Evolutionary conservation across 2,329 filamentous ascomycete genomes (phyloP), one percentile per base, ranked within the genome.

Genomic region (Akanthomyces muscarius): DNA sequence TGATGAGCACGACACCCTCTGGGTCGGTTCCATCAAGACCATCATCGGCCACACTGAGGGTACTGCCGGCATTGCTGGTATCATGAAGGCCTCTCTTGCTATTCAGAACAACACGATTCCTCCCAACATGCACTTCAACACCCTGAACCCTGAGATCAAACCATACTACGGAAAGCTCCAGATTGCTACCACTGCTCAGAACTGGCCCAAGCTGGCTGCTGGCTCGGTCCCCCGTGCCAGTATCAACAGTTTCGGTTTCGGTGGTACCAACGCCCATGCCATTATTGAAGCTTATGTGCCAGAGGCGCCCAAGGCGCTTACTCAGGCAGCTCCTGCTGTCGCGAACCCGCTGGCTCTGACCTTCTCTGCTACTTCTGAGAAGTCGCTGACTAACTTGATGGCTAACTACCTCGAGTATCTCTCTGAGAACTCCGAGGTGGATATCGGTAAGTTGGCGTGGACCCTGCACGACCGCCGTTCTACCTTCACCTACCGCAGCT

Each of bases 21-120:
- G 72, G 59, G 74, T 79, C 6, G 78, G 78, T 11, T 79, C 77
- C 0, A 74, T 81, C 10, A 81, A 81, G 60, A 77, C 78, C 1
- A 80, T 80, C 62, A 76, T 81, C 44, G 81, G 81, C 14, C 81
- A 83, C 68, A 64, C 79, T 10, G 81, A 82, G 66, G 79, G 75
- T 2, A 78, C 79, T 0, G 78, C 77, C 1, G 79, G 80, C 38
- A 76, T 82, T 45, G 77, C 77, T 0, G 78, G 75, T 13, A 69
- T 82, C 28, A 78, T 83, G 65, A 83, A 82, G 68, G 76, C 77
- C 0, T 76, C 77, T 2, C 66, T 82, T 62, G 79, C 78, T 71
- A 71, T 82, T 8, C 77, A 81, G 66, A 72, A 77, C 57, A 75
- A 75, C 6, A 77, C 77, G 61, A 76, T 82, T 25, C 69, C 79